These are phyloP conservation scores for Phaeosphaeriaceae sp. DNA, from an alignment of 2,329 filamentous ascomycete genomes.

Conservation along the genomic window DNA sequence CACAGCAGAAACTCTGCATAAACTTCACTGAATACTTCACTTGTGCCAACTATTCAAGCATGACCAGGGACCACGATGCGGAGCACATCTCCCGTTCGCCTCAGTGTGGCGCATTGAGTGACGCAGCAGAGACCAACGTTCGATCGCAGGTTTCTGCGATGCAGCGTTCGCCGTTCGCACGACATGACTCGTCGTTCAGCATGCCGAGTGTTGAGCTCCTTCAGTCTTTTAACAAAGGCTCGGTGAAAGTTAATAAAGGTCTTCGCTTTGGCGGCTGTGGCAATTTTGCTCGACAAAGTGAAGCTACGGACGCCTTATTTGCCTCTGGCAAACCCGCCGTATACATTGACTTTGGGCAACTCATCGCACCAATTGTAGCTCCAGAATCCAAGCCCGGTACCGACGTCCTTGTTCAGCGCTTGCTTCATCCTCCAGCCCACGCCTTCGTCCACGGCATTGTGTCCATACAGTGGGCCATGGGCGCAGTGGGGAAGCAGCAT, in stretches of 20 bases:
- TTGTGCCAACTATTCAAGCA: not conserved
- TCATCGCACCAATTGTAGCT: not conserved
- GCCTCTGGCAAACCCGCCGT: not conserved
- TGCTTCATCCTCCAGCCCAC: constrained; percentile 22
- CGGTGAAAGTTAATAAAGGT: constrained; percentile 18
- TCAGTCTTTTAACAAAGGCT: constrained; percentile 20
- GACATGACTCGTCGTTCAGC: not conserved
- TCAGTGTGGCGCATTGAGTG: not conserved
- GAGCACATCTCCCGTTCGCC: not conserved
- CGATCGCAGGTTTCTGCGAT: not conserved
- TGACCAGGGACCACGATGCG: not conserved
- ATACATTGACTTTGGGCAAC: constrained; percentile 6
- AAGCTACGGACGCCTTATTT: not conserved
- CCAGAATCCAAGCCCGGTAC: not conserved
- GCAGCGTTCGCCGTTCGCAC: not conserved
- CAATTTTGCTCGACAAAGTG: no score
- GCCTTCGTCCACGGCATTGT: constrained; percentile 24
- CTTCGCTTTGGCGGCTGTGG: not conserved
- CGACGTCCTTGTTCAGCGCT: constrained; percentile 7
- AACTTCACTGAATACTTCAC: not conserved
- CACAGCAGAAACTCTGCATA: not conserved
- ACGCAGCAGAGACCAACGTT: not conserved
- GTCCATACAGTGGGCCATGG: constrained; percentile 28
- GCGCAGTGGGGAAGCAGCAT: constrained; percentile 11
- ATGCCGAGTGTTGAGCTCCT: constrained; percentile 13